Percentiles rank a stretch among this genome's conserved stretches.
Conservation (phyloP, 176 grass and related monocot species). For the Oryza meyeriana region DNA sequence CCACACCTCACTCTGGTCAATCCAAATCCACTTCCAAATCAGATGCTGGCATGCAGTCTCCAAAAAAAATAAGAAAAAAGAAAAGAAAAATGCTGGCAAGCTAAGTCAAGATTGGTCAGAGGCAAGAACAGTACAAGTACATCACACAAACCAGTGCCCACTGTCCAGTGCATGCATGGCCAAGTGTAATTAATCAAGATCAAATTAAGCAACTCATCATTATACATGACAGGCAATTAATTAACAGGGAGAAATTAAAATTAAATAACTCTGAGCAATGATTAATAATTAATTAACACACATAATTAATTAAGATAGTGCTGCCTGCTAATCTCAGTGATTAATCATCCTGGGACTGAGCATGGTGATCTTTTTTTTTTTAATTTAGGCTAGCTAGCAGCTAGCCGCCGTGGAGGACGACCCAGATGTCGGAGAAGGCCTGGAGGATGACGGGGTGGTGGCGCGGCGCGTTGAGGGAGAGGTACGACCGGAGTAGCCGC, state of each 20-base stretch:
- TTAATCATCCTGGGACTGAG: background rate
- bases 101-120: background rate
- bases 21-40: constrained; percentile 36
- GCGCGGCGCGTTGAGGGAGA: constrained; percentile 71
- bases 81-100: background rate
- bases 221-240: background rate
- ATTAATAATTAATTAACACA: background rate
- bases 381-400: background rate
- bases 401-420: constrained; percentile 63
- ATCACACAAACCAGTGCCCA: background rate
- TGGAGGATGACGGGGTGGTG: constrained; percentile 94
- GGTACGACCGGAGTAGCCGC: constrained; percentile 78
- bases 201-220: background rate
- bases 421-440: constrained; percentile 97
- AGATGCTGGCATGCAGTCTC: background rate
- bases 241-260: background rate
- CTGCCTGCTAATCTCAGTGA: background rate
- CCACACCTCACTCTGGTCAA: background rate
- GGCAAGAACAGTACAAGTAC: background rate
- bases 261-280: background rate
- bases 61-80: background rate
- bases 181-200: background rate
- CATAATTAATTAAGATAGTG: background rate
- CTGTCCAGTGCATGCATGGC: background rate
- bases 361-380: background rate